A percentile compares a stretch with the other conserved stretches of the same genome.
phyloP scores from a whole-genome alignment of 768 basidiomycete genomes.

The Kwoniella mangroviensis region DNA sequence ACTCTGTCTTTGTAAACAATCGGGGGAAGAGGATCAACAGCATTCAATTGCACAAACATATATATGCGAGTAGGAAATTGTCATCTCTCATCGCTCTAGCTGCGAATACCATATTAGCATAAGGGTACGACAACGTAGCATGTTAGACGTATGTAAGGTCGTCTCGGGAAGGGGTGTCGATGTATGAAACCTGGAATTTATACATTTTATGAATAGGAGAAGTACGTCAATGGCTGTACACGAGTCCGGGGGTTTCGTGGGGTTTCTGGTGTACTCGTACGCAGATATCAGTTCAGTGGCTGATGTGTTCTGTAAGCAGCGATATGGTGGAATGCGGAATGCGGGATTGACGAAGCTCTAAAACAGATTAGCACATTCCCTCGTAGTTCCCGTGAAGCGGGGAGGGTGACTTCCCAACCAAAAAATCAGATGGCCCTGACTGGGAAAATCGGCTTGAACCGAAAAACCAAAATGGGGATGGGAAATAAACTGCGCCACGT shows the following conservation, averaged over 20 bases:
- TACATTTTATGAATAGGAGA: background rate
- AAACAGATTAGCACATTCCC: background rate
- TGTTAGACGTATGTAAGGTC: too few species aligned
- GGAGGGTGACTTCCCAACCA: slow-evolving; percentile 5
- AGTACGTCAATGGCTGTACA: slow-evolving; percentile 14
- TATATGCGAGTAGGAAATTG: background rate
- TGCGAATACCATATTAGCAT: background rate
- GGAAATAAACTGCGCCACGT: background rate
- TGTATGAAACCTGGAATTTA: background rate
- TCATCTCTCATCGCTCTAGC: background rate
- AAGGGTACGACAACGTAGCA: too few species aligned
- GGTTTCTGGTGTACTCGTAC: background rate
- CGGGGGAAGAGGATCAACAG: background rate
- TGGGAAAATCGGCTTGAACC: background rate
- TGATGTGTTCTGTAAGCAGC: too few species aligned
- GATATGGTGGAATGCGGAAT: background rate
- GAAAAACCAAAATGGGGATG: background rate
- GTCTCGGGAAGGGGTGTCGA: too few species aligned
- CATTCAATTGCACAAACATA: background rate
- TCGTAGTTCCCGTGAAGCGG: background rate
- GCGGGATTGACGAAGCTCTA: slow-evolving; percentile 4
- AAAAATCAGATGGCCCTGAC: background rate
- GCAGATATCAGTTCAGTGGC: too few species aligned
- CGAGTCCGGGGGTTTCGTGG: background rate
- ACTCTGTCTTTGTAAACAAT: background rate